Conservation (phyloP, 441 rosid species). For the Lepidium campestre region DNA sequence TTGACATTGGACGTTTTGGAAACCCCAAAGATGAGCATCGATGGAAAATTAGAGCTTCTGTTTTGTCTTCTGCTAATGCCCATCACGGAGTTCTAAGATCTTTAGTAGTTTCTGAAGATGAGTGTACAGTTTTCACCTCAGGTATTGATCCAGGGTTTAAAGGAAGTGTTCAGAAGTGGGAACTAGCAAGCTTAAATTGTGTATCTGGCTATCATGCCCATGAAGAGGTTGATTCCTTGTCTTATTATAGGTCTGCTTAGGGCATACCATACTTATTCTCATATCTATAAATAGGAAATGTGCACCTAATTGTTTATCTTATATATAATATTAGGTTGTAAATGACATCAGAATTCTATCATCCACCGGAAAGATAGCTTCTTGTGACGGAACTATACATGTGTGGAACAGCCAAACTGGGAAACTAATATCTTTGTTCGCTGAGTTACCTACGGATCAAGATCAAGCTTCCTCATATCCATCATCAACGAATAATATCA, state of each 20-base stretch:
- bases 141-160: constrained; percentile 87
- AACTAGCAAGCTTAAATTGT: constrained; percentile 71
- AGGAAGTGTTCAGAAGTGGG: constrained; percentile 96
- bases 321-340: constrained; percentile 57
- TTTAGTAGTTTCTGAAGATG: constrained; percentile 77
- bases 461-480: constrained; percentile 38
- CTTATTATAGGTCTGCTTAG: neutral
- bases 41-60: constrained; percentile 83
- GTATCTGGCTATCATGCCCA: constrained; percentile 84
- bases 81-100: constrained; percentile 89
- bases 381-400: constrained; percentile 95
- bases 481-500: constrained; percentile 41
- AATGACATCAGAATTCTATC: constrained; percentile 74
- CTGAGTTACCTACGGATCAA: constrained; percentile 64
- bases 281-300: neutral
- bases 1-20: constrained; percentile 73
- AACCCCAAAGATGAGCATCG: constrained; percentile 73
- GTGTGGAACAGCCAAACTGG: constrained; percentile 87
- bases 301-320: constrained; percentile 29
- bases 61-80: constrained; percentile 69
- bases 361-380: constrained; percentile 76
- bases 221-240: constrained; percentile 74
- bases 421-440: constrained; percentile 58
- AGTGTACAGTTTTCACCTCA: constrained; percentile 78
- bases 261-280: neutral